phyloP scores from a whole-genome alignment of 2,329 filamentous ascomycete species.

The Fusarium veterinarium region DNA sequence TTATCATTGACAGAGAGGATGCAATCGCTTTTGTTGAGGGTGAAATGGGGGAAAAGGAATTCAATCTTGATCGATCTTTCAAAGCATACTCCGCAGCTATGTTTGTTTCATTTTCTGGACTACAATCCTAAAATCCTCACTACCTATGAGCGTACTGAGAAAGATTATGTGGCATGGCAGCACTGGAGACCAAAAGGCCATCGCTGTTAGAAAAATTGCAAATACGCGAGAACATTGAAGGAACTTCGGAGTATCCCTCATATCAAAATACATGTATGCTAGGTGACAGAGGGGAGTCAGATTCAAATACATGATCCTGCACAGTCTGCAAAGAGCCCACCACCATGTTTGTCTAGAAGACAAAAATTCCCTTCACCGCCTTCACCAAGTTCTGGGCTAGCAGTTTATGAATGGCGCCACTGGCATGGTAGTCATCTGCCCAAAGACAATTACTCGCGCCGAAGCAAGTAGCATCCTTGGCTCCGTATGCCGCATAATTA shows the following conservation, averaged over 20 bases:
- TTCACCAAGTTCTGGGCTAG: conserved; percentile 25
- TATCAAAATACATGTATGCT: neutral
- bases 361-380: neutral
- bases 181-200: rapidly evolving
- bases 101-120: neutral
- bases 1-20: neutral
- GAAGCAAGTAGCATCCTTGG: conserved; percentile 32
- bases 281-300: neutral
- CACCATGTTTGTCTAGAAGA: neutral
- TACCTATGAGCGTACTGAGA: too few species aligned
- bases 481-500: conserved; percentile 20
- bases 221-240: neutral
- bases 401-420: conserved; percentile 33
- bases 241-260: neutral
- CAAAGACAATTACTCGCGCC: conserved; percentile 29
- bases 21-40: neutral
- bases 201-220: rapidly evolving
- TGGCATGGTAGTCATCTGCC: conserved; percentile 36
- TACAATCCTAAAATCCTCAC: neutral
- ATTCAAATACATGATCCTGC: too few species aligned
- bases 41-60: neutral
- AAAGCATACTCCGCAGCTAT: neutral
- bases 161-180: neutral
- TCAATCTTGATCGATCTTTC: neutral
- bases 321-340: neutral